Conservation (phyloP, 2,329 filamentous ascomycete genomes). For the Colletotrichum tofieldiae region DNA sequence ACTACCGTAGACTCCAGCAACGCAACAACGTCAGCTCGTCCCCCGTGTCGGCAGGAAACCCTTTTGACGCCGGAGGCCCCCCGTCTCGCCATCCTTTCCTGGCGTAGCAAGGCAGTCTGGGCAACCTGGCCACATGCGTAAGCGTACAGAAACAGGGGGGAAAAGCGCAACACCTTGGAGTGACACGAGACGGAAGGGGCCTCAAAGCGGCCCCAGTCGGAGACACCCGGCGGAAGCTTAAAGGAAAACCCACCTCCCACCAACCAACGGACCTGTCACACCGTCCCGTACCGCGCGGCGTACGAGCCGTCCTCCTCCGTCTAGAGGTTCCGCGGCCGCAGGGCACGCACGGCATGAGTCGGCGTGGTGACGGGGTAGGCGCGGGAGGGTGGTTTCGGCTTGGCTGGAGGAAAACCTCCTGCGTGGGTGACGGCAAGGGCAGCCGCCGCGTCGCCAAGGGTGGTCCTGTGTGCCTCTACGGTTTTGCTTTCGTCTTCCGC, state of each 20-base stretch:
- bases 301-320: not conserved
- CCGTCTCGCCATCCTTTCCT: not conserved
- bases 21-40: too few relatives aligned
- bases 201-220: not conserved
- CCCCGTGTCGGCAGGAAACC: not conserved
- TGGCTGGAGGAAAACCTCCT: not conserved
- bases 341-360: not conserved
- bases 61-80: not conserved
- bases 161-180: not conserved
- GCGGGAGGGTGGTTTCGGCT: not conserved
- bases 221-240: constrained; percentile 25
- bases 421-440: not conserved
- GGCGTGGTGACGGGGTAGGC: not conserved
- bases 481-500: too few relatives aligned
- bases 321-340: not conserved
- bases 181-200: not conserved
- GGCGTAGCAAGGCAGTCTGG: not conserved
- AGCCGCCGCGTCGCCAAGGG: not conserved
- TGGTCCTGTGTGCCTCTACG: not conserved
- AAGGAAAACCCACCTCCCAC: not conserved
- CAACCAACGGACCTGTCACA: not conserved
- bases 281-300: not conserved
- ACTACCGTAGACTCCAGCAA: too few relatives aligned
- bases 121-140: not conserved
- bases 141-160: not conserved